phyloP scores from a whole-genome alignment of 2,329 filamentous ascomycete species.

The Lasiodiplodia gonubiensis region DNA sequence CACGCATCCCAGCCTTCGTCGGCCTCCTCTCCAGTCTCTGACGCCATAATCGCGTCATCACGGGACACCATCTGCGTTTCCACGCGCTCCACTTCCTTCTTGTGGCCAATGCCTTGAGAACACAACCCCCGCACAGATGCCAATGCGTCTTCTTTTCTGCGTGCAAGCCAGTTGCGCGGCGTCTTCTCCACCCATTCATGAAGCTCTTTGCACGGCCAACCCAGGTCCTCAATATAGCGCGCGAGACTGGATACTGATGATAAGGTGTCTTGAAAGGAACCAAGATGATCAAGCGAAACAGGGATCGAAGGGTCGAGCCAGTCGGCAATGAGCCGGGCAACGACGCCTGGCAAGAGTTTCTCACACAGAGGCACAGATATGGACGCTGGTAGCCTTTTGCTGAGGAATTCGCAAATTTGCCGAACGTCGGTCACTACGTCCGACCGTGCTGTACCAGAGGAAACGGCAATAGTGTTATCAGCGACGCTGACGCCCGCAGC shows the following conservation, averaged over 20 bases:
- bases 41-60: conserved; percentile 69
- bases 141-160: conserved; percentile 79
- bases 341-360: conserved; percentile 72
- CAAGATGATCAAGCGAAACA: conserved; percentile 72
- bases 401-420: conserved; percentile 54
- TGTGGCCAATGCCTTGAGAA: conserved; percentile 67
- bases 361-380: conserved; percentile 64
- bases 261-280: conserved; percentile 73
- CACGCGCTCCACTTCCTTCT: conserved; percentile 77
- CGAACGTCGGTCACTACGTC: conserved; percentile 43
- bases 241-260: conserved; percentile 69
- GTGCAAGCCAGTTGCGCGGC: conserved; percentile 82
- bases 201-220: conserved; percentile 69
- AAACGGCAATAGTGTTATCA: conserved; percentile 43
- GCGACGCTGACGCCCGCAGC: conserved; percentile 42
- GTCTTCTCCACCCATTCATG: conserved; percentile 81
- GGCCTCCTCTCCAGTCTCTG: conserved; percentile 53
- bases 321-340: conserved; percentile 69
- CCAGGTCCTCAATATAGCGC: conserved; percentile 63
- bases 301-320: conserved; percentile 83
- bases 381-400: conserved; percentile 55
- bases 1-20: conserved; percentile 86
- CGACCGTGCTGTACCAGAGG: conserved; percentile 37
- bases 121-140: conserved; percentile 75
- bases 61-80: conserved; percentile 81